Conservation (phyloP, 2,329 filamentous ascomycete species). For the Hypoxylon sp. region DNA sequence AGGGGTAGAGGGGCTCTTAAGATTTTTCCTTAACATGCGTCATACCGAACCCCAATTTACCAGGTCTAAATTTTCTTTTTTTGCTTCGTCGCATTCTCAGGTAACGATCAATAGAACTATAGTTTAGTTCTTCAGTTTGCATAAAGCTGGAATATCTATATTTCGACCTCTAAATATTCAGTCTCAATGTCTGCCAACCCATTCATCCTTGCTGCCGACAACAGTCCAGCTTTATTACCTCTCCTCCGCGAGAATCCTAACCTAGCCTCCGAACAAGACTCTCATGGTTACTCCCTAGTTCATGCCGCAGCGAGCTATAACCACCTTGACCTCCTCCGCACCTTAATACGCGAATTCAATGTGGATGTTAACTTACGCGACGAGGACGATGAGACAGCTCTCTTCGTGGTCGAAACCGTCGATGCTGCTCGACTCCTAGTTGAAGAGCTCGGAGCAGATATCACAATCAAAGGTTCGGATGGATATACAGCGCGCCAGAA, state of each 20-base stretch:
- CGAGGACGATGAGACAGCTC: conserved; percentile 92
- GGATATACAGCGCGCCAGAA: conserved; percentile 86
- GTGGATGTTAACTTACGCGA: conserved; percentile 87
- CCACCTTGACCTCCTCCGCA: conserved; percentile 83
- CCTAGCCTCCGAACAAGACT: conserved; percentile 86
- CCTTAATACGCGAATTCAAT: conserved; percentile 80
- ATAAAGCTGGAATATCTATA: background rate
- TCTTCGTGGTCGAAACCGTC: conserved; percentile 90
- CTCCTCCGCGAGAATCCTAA: conserved; percentile 81
- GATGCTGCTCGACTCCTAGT: conserved; percentile 84
- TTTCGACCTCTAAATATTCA: background rate
- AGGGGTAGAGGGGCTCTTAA: background rate
- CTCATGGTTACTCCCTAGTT: conserved; percentile 92
- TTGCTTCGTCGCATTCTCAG: background rate
- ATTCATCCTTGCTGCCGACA: conserved; percentile 86
- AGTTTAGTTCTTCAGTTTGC: background rate
- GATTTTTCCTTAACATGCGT: conserved; percentile 36
- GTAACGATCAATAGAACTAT: background rate
- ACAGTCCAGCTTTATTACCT: conserved; percentile 79
- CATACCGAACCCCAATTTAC: conserved; percentile 36
- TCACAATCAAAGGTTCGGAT: conserved; percentile 76
- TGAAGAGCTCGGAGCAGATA: conserved; percentile 83
- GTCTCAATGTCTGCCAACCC: conserved; percentile 70
- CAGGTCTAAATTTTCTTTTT: conserved; percentile 9
- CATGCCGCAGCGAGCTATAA: conserved; percentile 96